phyloP scores from a whole-genome alignment of 495 filamentous ascomycete genomes.

The Pseudoneurospora amorphoporcata region DNA sequence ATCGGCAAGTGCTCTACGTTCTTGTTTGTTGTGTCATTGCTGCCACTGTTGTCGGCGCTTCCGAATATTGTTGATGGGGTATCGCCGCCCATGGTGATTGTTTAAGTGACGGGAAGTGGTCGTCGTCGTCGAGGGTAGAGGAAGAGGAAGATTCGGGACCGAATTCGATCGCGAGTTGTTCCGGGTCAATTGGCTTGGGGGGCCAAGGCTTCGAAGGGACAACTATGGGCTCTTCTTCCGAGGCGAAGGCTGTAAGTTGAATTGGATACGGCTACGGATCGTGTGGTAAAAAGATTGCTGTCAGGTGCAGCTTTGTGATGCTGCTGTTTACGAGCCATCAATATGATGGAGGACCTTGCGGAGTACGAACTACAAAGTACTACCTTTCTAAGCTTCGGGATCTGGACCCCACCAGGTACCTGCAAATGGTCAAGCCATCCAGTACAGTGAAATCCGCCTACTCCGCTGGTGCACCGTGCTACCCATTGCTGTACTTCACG shows the following conservation, averaged over 20 bases:
- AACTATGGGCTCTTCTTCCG: not conserved
- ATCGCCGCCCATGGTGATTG: slow-evolving; percentile 29
- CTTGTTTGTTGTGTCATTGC: not conserved
- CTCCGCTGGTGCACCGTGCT: not conserved
- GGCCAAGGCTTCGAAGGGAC: not conserved
- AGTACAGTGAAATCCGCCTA: not conserved
- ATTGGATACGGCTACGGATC: not conserved
- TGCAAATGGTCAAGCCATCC: not conserved
- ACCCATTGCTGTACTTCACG: not conserved
- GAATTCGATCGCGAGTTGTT: not conserved
- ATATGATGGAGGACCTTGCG: not conserved
- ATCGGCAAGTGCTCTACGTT: slow-evolving; percentile 32
- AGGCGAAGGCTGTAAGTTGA: not conserved
- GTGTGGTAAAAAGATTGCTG: not conserved
- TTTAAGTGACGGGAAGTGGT: slow-evolving; percentile 1
- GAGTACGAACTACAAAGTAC: not conserved
- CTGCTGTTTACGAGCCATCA: not conserved
- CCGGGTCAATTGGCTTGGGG: not conserved
- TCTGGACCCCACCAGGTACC: not conserved
- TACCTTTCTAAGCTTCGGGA: not conserved
- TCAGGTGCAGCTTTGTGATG: not conserved
- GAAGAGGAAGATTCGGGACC: not conserved
- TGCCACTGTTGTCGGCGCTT: not conserved
- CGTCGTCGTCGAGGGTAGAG: not conserved
- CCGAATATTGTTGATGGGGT: not conserved